Evolutionary conservation across 345 rosid genomes (phyloP).

Genomic region (Noccaea bulbosa): DNA sequence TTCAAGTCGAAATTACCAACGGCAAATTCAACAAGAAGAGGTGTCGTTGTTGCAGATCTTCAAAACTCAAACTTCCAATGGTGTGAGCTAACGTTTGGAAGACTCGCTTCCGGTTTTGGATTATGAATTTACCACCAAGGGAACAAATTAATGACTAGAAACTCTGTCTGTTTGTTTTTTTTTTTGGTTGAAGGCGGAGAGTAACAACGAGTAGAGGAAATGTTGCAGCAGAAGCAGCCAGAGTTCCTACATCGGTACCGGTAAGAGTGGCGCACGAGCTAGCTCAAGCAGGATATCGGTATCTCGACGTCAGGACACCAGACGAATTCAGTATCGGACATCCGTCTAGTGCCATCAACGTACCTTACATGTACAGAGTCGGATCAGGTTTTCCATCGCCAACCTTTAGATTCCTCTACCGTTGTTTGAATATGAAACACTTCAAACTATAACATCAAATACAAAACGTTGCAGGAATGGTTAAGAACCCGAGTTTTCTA

Average conservation of each 20-base stretch:
- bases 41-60: conserved; percentile 4
- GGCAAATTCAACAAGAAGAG: conserved; percentile 17
- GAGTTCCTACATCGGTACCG: conserved; percentile 80
- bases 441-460: not conserved
- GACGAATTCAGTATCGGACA: conserved; percentile 87
- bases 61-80: conserved; percentile 41
- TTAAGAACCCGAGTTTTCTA: conserved; percentile 68
- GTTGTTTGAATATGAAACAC: not conserved
- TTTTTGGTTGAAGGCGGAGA: conserved; percentile 23
- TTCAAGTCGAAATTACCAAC: conserved; percentile 23
- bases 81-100: conserved; percentile 21
- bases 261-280: conserved; percentile 88
- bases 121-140: not conserved
- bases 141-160: not conserved
- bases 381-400: conserved; percentile 65
- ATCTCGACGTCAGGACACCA: conserved; percentile 76
- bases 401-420: not conserved
- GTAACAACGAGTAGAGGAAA: conserved; percentile 34
- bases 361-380: conserved; percentile 81
- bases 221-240: conserved; percentile 49
- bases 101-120: not conserved
- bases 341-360: conserved; percentile 71
- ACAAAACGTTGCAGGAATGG: conserved; percentile 55
- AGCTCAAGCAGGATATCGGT: conserved; percentile 80
- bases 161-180: not conserved